These are phyloP conservation scores for Zygoascus hellenicus DNA, from an alignment of 1,139 yeast species.

Conservation along the genomic window DNA sequence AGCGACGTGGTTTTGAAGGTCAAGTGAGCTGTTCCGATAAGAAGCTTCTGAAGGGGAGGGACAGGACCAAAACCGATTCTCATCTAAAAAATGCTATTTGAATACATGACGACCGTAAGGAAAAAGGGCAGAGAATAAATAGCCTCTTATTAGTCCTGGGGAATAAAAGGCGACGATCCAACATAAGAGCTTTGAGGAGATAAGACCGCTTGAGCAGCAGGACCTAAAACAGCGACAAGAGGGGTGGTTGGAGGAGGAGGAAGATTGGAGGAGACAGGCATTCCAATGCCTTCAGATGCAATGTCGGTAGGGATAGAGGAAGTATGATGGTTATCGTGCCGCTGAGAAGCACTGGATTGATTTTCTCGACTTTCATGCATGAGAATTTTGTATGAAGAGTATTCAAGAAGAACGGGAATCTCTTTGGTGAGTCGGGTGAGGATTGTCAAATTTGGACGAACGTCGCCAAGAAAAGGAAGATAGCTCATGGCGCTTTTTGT, in stretches of 20 bases:
- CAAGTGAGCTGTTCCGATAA: too few relatives aligned
- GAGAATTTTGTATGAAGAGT: conserved; percentile 43
- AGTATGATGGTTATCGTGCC: conserved; percentile 9
- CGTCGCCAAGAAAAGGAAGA: conserved; percentile 71
- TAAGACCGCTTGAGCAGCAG: conserved; percentile 36
- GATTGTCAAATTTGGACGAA: conserved; percentile 71
- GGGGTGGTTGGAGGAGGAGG: conserved; percentile 32
- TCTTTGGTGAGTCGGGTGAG: conserved; percentile 87
- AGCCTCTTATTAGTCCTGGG: conserved; percentile 10
- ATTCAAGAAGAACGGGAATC: conserved; percentile 73
- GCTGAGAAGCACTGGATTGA: background rate
- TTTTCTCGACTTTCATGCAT: conserved; percentile 13
- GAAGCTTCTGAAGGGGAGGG: too few relatives aligned
- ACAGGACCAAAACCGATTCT: too few relatives aligned
- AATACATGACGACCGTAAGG: too few relatives aligned
- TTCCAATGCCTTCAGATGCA: conserved; percentile 1
- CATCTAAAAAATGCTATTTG: too few relatives aligned
- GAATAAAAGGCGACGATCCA: conserved; percentile 21
- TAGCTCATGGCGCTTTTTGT: conserved; percentile 81
- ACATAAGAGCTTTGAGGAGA: conserved; percentile 20
- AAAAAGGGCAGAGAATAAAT: too few relatives aligned
- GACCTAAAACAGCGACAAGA: conserved; percentile 35
- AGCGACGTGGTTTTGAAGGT: too few relatives aligned
- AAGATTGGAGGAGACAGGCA: conserved; percentile 1
- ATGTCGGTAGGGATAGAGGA: conserved; percentile 5